Base-by-base conservation (phyloP, 2,329 filamentous ascomycete genomes). In the Alternaria novae-zelandiae region DNA sequence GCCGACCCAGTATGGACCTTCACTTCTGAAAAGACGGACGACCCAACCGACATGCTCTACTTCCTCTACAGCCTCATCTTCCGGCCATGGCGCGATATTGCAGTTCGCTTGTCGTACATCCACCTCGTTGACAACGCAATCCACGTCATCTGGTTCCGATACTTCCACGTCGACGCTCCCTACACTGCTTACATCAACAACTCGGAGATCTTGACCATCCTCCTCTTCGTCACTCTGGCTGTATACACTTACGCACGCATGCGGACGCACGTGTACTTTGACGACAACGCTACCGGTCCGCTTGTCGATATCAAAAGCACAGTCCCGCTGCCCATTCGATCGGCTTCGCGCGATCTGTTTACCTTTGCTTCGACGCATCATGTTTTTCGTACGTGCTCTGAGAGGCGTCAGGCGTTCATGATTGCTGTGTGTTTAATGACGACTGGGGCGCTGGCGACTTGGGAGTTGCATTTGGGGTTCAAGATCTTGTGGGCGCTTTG, bases 141-240 rank as follows among this genome's bases (percentile, higher is more conserved):
- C 13, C 54, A 49, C 9, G 21, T 49, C 12, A 17, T 57, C 5
- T 57, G 26, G 55, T 20, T 50, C 13, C 45, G 23, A 21, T 44
- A 57, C 11, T 26, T 50, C 9, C 23, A 36, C 21, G 12, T 26
- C 21, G 55, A 57, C 21, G 30, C 55, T 11, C 55, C 55, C 2
- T 57, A 50, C 45, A 57, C 45, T 5, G 17, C 55, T 17, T 50
- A 57, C 30, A 15, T 50, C 45, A 57, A 43, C 45, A 57, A 57
- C 21, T 30, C 30, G 32, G 55, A 53, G 36, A 30, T 53, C 6
- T 23, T 59, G 36, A 59, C 47, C 1, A 13, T 44, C 3, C 9
- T 45, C 23, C 6, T 59, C 8, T 45, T 53, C 47, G 11, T 44
- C 13, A 11, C 5, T n/a, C 28, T 59, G 25, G 32, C 26, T 9